Evolutionary conservation across 2,329 filamentous ascomycete genomes (phyloP).

Genomic region (Aureobasidium sp.): DNA sequence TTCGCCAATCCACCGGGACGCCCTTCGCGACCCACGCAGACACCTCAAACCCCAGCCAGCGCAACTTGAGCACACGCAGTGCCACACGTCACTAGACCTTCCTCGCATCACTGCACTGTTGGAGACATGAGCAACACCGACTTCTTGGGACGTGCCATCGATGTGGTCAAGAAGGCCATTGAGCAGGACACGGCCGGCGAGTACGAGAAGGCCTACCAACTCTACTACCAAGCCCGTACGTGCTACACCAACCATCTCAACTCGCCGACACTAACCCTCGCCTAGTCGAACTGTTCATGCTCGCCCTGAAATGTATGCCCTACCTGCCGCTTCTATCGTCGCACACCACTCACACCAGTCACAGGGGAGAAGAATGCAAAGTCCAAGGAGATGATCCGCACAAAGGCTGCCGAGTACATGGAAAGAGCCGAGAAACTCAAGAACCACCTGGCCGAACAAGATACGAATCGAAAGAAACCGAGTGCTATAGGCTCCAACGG

Average conservation of each 20-base stretch:
- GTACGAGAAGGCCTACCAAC: conserved; percentile 93
- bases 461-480: conserved; percentile 61
- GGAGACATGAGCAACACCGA: conserved; percentile 80
- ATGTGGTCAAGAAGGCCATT: conserved; percentile 95
- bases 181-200: conserved; percentile 91
- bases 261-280: conserved; percentile 18
- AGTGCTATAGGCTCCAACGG: conserved; percentile 67
- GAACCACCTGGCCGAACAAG: conserved; percentile 69
- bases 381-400: conserved; percentile 93
- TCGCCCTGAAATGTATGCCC: conserved; percentile 74
- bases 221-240: conserved; percentile 73
- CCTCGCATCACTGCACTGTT: not conserved
- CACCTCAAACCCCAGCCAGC: not conserved
- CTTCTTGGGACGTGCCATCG: conserved; percentile 93
- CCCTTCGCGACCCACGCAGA: not conserved
- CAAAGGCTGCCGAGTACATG: conserved; percentile 95
- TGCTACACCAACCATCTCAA: conserved; percentile 2
- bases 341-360: conserved; percentile 18
- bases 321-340: not conserved
- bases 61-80: not conserved
- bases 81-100: not conserved
- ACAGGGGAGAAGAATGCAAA: conserved; percentile 87
- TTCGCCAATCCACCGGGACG: not conserved
- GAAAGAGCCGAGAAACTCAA: conserved; percentile 98
- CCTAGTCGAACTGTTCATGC: conserved; percentile 89